These are phyloP conservation scores for Albatrellus ellisii DNA, from an alignment of 768 basidiomycete species.

Conservation along the genomic window DNA sequence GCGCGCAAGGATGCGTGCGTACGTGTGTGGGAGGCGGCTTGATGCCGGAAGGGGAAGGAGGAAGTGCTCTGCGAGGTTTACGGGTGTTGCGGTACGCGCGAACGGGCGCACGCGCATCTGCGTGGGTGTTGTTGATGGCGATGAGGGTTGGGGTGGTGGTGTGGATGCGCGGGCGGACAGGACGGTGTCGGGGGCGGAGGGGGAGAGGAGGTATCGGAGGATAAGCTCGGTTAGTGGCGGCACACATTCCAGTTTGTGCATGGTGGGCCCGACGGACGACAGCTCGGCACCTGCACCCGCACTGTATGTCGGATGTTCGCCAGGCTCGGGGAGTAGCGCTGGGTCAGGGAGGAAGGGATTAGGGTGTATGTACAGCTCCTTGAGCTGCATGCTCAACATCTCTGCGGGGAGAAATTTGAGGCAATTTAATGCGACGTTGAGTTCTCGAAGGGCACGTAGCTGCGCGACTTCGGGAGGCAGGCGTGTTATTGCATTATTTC, in stretches of 20 bases:
- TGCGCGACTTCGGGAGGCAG: conserved; percentile 12
- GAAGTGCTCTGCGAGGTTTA: conserved; percentile 8
- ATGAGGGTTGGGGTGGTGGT: no score
- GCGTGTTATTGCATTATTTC: conserved; percentile 9
- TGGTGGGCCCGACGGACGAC: background rate
- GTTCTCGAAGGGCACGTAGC: conserved; percentile 7
- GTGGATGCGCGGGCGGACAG: no score
- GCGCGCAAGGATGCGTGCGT: conserved; percentile 5
- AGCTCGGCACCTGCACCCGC: background rate
- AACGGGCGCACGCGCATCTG: no score
- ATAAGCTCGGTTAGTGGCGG: conserved; percentile 11
- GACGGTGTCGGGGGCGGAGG: background rate
- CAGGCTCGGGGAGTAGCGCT: background rate
- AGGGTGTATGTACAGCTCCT: conserved; percentile 9
- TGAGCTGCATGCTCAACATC: conserved; percentile 8
- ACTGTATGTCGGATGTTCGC: background rate
- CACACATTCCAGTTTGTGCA: background rate
- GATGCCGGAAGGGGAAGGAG: conserved; percentile 9
- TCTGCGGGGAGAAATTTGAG: conserved; percentile 12
- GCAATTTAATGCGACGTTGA: conserved; percentile 11
- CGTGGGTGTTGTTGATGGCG: no score
- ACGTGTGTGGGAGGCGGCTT: conserved; percentile 5
- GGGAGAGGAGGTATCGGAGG: conserved; percentile 11
- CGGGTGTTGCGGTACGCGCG: background rate
- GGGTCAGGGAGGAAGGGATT: conserved; percentile 11